Evolutionary conservation across 179 eudicot species (phyloP), one percentile per base, ranked within the genome.

Genomic region (Silene vulgaris): DNA sequence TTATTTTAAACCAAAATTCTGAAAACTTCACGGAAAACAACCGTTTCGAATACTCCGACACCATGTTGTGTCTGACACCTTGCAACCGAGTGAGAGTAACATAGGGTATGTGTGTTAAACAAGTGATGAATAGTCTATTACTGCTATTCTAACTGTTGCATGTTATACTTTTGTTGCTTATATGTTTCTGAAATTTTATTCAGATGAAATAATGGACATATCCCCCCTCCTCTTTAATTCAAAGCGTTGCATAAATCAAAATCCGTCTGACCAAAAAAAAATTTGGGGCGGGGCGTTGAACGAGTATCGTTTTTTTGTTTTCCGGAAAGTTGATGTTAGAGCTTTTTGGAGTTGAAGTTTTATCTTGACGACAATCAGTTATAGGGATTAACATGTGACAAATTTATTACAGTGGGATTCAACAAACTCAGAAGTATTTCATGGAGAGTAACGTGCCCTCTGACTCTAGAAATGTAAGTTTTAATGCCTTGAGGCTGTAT

Each of bases 391-490:
- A 65, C 65, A 65, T 1, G 6, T 30, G 5, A n/a, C 28, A 35
- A 54, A 70, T 64, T 45, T 12, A 61, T 52, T 84, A 87, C 96
- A 94, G 98, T 83, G 88, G 79, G 69, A 92, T 94, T 82, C 94
- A 87, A 76, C 92, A 94, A 79, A 84, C 90, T 74, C 97, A 92
- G 72, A 92, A 88, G 72, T 87, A 83, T 80, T 88, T 92, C 82
- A 83, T 75, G 86, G 91, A 89, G 89, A 82, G 90, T 54, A 89
- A 76, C 66, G 85, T 88, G 67, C 82, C 91, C 7, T 78, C 87
- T 66, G 91, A 90, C 83, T 74, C 91, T 65, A 82, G 91, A 87
- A 89, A 87, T 92, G 96, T 94, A 89, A 80, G 91, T 79, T 70
- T 71, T 57, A 13, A 52, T 62, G n/a, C 73, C 66, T 14, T 14